Base-by-base conservation (phyloP, 2,329 filamentous ascomycete genomes). In the Aspergillus fructus region DNA sequence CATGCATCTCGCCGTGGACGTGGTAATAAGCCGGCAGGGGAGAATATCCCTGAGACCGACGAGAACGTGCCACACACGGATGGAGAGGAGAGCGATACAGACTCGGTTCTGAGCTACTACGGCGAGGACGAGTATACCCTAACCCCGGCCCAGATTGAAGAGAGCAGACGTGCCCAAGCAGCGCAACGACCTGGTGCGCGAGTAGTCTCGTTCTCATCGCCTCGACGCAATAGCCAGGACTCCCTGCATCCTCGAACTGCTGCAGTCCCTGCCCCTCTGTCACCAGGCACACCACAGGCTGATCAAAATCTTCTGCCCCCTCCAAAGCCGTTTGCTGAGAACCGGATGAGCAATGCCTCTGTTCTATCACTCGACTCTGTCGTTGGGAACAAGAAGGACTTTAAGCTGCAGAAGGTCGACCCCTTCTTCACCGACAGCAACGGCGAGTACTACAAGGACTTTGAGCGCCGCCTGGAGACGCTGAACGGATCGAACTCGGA, bases 391-490 rank as follows among this genome's bases (percentile, higher is more conserved):
- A 85, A 82, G 27, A 30, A 30, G 27, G 27, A 30, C 27, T 30
- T 30, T 66, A 81, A 83, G 59, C 78, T 88, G n/a, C 86, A 89
- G 66, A 85, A 87, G 55, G 83, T 89, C 0, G 85, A 86, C 63
- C 86, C 85, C 2, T 86, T 85, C 73, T 89, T 89, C 73, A 88
- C 83, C 4, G 86, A 89, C 66, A 81, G 81, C 47, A 84, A 79
- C 37, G 85, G 85, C 30, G 78, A 85, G 59, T 89, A 85, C 68
- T 85, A 83, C 62, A 77, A 77, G 59, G 78, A 75, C 2, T 88
- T 87, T 60, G 81, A 84, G 57, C 79, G 81, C 68, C 82, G 79
- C 65, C 78, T 88, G 1, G 80, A 84, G 33, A 70, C 72, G 2
- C 74, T 89, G 15, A 81, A 75, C 46, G 84, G 81, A 9, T 77